Conservation (phyloP, 805 yeast genomes). For the Hanseniaspora guilliermondii region DNA sequence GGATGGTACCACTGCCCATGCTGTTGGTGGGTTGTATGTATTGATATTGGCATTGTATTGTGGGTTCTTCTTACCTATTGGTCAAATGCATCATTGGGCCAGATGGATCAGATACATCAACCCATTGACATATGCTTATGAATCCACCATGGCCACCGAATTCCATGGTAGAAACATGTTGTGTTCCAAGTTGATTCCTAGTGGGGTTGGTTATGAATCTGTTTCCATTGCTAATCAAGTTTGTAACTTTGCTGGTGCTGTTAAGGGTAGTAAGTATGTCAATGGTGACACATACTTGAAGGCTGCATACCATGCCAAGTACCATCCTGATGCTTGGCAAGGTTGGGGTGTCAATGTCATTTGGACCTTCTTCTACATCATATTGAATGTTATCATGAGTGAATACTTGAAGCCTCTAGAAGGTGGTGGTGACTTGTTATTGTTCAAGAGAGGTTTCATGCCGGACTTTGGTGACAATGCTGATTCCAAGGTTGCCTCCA, state of each 20-base stretch:
- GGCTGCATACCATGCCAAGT: slow-evolving; percentile 31
- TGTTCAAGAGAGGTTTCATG: slow-evolving; percentile 36
- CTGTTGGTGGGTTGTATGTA: slow-evolving; percentile 42
- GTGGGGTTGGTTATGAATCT: slow-evolving; percentile 42
- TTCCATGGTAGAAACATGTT: slow-evolving; percentile 41
- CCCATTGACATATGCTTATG: slow-evolving; percentile 40
- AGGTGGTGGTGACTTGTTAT: slow-evolving; percentile 32
- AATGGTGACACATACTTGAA: slow-evolving; percentile 40
- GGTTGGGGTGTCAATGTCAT: slow-evolving; percentile 46
- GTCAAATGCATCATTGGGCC: slow-evolving; percentile 49
- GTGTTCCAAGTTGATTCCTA: slow-evolving; percentile 41
- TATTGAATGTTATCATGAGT: slow-evolving; percentile 27
- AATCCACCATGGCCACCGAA: slow-evolving; percentile 45
- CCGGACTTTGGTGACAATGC: slow-evolving; percentile 28
- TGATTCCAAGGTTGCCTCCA: slow-evolving; percentile 29
- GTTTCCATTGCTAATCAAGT: slow-evolving; percentile 32
- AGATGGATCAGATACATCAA: slow-evolving; percentile 43
- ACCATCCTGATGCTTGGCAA: slow-evolving; percentile 44
- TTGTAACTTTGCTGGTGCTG: slow-evolving; percentile 44
- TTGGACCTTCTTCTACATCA: slow-evolving; percentile 32
- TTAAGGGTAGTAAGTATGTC: slow-evolving; percentile 28
- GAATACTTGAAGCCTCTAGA: slow-evolving; percentile 30
- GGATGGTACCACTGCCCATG: slow-evolving; percentile 45
- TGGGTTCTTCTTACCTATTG: slow-evolving; percentile 37
- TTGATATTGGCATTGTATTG: slow-evolving; percentile 47